Conservation (phyloP, 2,329 filamentous ascomycete genomes). For the Claviceps sp. region DNA sequence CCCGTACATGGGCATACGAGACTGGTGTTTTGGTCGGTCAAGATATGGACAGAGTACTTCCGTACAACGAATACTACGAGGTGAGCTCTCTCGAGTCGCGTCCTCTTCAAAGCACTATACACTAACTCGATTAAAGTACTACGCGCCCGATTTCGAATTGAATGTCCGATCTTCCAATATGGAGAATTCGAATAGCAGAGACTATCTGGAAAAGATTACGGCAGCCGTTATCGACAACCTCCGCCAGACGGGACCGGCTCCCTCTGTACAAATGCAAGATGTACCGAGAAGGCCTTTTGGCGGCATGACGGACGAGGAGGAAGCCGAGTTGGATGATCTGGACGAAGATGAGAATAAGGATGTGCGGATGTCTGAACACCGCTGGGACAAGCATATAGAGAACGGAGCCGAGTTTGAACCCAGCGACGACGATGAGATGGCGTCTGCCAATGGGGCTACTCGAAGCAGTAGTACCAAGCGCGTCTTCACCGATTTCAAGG, state of each 20-base stretch:
- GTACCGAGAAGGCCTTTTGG: constrained; percentile 48
- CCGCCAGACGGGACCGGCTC: constrained; percentile 70
- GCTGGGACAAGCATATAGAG: constrained; percentile 66
- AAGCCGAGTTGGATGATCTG: constrained; percentile 50
- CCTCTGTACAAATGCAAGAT: constrained; percentile 85
- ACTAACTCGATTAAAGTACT: constrained; percentile 50
- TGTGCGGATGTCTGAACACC: constrained; percentile 64
- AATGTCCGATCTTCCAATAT: constrained; percentile 82
- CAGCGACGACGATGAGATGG: constrained; percentile 79
- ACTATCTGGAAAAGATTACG: constrained; percentile 73
- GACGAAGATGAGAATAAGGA: constrained; percentile 85
- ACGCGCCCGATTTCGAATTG: constrained; percentile 78
- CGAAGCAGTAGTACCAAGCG: constrained; percentile 33
- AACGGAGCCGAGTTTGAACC: constrained; percentile 74
- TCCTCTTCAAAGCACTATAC: background rate
- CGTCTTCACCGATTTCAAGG: constrained; percentile 38
- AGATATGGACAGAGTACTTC: constrained; percentile 68
- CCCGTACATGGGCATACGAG: constrained; percentile 93
- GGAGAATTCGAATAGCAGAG: constrained; percentile 77
- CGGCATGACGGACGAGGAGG: constrained; percentile 53
- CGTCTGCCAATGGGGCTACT: constrained; percentile 57
- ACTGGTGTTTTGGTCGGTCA: constrained; percentile 80
- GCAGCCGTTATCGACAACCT: constrained; percentile 75
- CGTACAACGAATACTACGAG: constrained; percentile 93
- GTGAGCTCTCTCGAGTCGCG: constrained; percentile 24